Percentiles rank a stretch among this genome's conserved stretches.
phyloP scores from a whole-genome alignment of 495 filamentous ascomycete species.

The Xylaria sp. region DNA sequence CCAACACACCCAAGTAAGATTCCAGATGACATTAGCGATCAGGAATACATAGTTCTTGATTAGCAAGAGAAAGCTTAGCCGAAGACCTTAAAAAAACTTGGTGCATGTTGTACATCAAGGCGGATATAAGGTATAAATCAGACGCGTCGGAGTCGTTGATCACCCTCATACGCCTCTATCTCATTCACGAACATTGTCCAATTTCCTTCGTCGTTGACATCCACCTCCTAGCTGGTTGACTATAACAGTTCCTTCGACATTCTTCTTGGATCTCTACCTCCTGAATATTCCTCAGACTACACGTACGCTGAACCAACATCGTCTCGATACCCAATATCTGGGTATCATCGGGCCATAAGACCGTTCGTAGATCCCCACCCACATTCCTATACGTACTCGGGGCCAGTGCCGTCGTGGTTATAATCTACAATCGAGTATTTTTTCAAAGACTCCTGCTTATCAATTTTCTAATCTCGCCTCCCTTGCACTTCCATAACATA shows the following conservation, averaged over 20 bases:
- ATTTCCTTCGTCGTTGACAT: neutral
- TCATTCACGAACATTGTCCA: neutral
- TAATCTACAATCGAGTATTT: neutral
- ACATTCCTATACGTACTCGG: neutral
- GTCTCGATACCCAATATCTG: neutral
- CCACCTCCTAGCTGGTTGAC: neutral
- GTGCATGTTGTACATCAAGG: neutral
- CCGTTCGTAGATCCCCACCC: neutral
- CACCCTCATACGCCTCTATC: slow-evolving; percentile 26
- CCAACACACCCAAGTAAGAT: slow-evolving; percentile 41
- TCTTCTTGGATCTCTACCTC: neutral
- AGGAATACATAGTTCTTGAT: slow-evolving; percentile 1
- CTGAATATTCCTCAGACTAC: neutral
- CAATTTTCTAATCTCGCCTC: neutral
- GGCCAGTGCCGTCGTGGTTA: neutral
- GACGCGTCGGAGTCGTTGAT: slow-evolving; percentile 34
- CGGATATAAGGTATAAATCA: slow-evolving; percentile 31
- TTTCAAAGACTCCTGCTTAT: neutral
- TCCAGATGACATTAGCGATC: neutral
- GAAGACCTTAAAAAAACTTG: neutral
- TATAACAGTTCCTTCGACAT: neutral
- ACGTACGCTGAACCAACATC: neutral
- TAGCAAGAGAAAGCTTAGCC: slow-evolving; percentile 14
- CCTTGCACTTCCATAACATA: slow-evolving; percentile 18
- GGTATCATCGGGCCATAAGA: neutral